phyloP scores from a whole-genome alignment of 163 green algal species.

The Coccomyxa subellipsoidea region DNA sequence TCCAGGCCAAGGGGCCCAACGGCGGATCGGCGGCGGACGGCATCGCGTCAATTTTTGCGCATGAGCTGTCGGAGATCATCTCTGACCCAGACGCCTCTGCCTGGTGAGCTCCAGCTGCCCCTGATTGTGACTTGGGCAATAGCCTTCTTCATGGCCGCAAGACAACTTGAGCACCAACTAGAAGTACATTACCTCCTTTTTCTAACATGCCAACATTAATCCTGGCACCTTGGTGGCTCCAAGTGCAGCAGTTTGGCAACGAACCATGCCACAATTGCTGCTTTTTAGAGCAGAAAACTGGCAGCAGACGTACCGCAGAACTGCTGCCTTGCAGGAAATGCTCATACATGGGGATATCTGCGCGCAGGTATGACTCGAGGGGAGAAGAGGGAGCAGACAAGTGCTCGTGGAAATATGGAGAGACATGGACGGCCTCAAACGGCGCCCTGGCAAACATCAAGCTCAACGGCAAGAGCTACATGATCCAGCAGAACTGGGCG shows the following conservation, averaged over 20 bases:
- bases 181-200: too few relatives aligned
- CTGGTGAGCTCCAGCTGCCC: background rate
- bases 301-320: too few relatives aligned
- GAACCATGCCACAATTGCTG: too few relatives aligned
- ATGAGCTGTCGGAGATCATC: slow-evolving; percentile 15
- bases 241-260: too few relatives aligned
- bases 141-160: too few relatives aligned
- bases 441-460: slow-evolving; percentile 10
- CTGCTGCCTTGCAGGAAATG: background rate
- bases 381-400: slow-evolving; percentile 15
- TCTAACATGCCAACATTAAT: too few relatives aligned
- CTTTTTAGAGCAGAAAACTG: too few relatives aligned
- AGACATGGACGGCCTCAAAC: background rate
- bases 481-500: slow-evolving; percentile 19
- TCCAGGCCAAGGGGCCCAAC: slow-evolving; percentile 6
- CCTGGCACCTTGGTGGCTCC: too few relatives aligned
- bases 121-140: background rate
- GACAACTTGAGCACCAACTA: too few relatives aligned
- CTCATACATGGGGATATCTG: background rate
- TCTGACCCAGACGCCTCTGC: slow-evolving; percentile 5
- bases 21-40: slow-evolving; percentile 2
- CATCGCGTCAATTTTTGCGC: slow-evolving; percentile 10
- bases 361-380: background rate
- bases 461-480: background rate
- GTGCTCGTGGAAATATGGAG: slow-evolving; percentile 13